phyloP scores from a whole-genome alignment of 2,329 filamentous ascomycete species.

The Phaeoacremonium minimum region DNA sequence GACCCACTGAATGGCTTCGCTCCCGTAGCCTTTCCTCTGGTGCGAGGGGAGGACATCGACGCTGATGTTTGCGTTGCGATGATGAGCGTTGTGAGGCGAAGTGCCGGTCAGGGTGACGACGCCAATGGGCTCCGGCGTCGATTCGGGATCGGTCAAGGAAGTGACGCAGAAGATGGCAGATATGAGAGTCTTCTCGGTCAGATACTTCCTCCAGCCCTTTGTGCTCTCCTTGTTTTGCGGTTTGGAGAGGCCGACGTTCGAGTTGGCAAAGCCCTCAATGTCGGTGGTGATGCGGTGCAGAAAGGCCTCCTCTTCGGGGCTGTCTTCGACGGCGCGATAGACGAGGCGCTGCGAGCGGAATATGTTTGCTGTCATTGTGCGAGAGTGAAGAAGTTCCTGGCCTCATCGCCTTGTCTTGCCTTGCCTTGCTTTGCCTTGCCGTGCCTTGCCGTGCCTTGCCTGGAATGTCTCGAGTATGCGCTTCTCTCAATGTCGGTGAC shows the following conservation, averaged over 20 bases:
- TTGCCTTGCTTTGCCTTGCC: too few species aligned
- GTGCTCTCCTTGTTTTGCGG: constrained; percentile 21
- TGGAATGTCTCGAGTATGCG: too few species aligned
- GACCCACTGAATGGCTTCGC: constrained; percentile 30
- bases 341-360: constrained; percentile 30
- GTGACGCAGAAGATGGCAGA: constrained; percentile 30
- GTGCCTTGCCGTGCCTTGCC: too few species aligned
- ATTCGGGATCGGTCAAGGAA: constrained; percentile 5
- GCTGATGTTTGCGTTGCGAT: constrained; percentile 32
- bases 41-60: constrained; percentile 21
- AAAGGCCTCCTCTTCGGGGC: constrained; percentile 22
- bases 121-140: constrained; percentile 23
- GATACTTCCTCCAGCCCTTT: constrained; percentile 19
- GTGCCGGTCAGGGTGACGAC: constrained; percentile 20
- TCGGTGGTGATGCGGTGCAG: constrained; percentile 22
- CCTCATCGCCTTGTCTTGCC: too few species aligned
- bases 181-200: constrained; percentile 23
- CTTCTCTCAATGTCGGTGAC: too few species aligned
- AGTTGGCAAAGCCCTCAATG: constrained; percentile 18
- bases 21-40: constrained; percentile 27
- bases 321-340: constrained; percentile 28
- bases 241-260: constrained; percentile 20
- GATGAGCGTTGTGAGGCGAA: constrained; percentile 24
- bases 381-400: too few species aligned
- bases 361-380: constrained; percentile 11